These are phyloP conservation scores for Mycena citricolor DNA, from an alignment of 1,284 basidiomycete species.

Conservation along the genomic window DNA sequence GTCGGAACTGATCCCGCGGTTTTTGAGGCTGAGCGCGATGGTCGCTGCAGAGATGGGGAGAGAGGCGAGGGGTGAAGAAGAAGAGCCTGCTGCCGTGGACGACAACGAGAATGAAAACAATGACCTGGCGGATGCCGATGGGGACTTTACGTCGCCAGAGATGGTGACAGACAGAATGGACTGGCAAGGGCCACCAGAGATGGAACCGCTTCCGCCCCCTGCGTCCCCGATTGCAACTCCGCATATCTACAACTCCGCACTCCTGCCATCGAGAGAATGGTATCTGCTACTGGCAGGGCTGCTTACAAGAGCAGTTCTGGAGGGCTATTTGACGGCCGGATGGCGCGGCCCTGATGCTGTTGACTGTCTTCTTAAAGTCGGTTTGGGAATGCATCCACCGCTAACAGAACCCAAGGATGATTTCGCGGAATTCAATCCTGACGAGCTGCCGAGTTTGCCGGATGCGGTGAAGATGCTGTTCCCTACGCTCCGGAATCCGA, in stretches of 20 bases:
- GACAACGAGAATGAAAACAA: conserved; percentile 21
- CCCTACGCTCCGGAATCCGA: conserved; percentile 51
- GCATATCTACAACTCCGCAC: conserved; percentile 40
- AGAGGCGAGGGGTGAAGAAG: conserved; percentile 50
- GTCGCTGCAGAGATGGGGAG: conserved; percentile 71
- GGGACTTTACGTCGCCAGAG: conserved; percentile 26
- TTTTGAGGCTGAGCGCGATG: conserved; percentile 71
- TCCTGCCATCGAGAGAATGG: conserved; percentile 74
- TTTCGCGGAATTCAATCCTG: conserved; percentile 68
- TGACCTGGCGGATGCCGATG: conserved; percentile 18
- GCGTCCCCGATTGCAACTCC: conserved; percentile 5
- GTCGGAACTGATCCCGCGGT: conserved; percentile 67
- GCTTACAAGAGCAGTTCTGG: conserved; percentile 74
- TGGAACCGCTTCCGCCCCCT: conserved; percentile 21
- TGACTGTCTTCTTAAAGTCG: conserved; percentile 73
- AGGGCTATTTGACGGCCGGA: conserved; percentile 77
- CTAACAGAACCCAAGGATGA: conserved; percentile 35
- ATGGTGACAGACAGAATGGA: too few relatives aligned
- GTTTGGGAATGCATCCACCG: conserved; percentile 50
- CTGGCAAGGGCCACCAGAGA: conserved; percentile 9
- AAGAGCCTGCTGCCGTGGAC: conserved; percentile 26
- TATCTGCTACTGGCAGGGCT: conserved; percentile 75
- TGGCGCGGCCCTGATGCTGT: conserved; percentile 72
- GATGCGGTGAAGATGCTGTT: conserved; percentile 71
- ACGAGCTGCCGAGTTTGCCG: conserved; percentile 66